These are phyloP conservation scores for Myxozyma kluyveri DNA, from an alignment of 805 yeast genomes.

Conservation along the genomic window DNA sequence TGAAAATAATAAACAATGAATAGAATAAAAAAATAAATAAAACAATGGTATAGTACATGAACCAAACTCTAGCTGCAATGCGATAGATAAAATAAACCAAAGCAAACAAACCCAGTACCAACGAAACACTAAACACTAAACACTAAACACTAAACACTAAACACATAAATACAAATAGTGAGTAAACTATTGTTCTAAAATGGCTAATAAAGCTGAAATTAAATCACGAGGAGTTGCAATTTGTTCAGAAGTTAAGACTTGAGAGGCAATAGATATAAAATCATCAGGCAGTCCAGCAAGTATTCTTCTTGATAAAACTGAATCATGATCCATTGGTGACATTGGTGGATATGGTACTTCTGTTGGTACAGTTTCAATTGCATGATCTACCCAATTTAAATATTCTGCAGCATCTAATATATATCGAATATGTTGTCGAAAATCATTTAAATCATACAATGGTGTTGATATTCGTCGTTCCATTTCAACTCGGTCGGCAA, in stretches of 20 bases:
- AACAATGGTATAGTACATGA: background rate
- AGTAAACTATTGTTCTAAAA: too few species aligned
- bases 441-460: constrained; percentile 1
- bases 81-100: too few species aligned
- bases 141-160: background rate
- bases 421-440: constrained; percentile 2
- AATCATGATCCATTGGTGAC: background rate
- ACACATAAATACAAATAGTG: too few species aligned
- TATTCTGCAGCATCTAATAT: constrained; percentile 10
- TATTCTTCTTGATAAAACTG: constrained; percentile 9
- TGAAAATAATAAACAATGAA: background rate
- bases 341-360: background rate
- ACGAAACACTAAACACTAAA: too few species aligned
- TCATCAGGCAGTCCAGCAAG: constrained; percentile 17
- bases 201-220: constrained; percentile 6
- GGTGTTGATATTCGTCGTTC: constrained; percentile 13
- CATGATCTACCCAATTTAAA: constrained; percentile 18
- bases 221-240: constrained; percentile 1
- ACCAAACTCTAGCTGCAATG: too few species aligned
- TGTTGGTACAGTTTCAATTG: background rate
- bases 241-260: constrained; percentile 5
- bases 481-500: constrained; percentile 7
- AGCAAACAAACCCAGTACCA: too few species aligned
- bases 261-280: constrained; percentile 7
- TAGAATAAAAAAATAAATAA: background rate